Percentiles rank a stretch among this genome's conserved stretches.
Conservation (phyloP, 2,329 filamentous ascomycete genomes). For the Cephalotrichum gorgonifer region DNA sequence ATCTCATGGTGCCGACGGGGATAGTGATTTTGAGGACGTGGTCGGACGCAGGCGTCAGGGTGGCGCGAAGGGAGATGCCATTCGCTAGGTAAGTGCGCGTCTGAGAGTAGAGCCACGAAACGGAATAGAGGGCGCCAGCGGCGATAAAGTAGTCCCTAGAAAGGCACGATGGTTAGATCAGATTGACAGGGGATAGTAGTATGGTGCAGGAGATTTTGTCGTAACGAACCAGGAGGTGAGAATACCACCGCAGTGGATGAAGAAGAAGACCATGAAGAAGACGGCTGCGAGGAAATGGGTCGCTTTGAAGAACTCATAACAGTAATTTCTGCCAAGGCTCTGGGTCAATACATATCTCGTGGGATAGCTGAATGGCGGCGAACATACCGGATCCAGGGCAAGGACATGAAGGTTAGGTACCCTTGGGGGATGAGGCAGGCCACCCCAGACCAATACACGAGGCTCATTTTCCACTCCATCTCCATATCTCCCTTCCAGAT, state of each 20-base stretch:
- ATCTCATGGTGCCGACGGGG: constrained; percentile 28
- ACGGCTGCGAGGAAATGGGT: constrained; percentile 41
- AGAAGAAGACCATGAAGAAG: constrained; percentile 48
- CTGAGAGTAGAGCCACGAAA: constrained; percentile 30
- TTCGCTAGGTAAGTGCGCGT: constrained; percentile 38
- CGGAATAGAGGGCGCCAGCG: constrained; percentile 24
- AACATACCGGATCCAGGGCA: constrained; percentile 35
- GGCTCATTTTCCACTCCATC: constrained; percentile 28
- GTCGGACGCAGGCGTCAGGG: constrained; percentile 26
- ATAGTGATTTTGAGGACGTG: constrained; percentile 28
- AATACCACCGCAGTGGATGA: constrained; percentile 47
- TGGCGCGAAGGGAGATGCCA: constrained; percentile 32
- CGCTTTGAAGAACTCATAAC: constrained; percentile 52
- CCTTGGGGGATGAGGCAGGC: constrained; percentile 41
- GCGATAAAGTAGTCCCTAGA: constrained; percentile 46
- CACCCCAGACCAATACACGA: constrained; percentile 46
- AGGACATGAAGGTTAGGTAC: constrained; percentile 43
- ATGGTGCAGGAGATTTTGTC: background rate
- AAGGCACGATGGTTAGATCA: background rate
- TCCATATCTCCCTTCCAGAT: constrained; percentile 36
- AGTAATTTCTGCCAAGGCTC: constrained; percentile 32
- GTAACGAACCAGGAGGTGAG: constrained; percentile 36
- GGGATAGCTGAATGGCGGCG: background rate
- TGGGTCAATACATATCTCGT: background rate
- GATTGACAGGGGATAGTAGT: too few relatives aligned